A percentile compares a stretch with the other conserved stretches of the same genome.
phyloP scores from a whole-genome alignment of 805 yeast species.

The Candida ovalis region DNA sequence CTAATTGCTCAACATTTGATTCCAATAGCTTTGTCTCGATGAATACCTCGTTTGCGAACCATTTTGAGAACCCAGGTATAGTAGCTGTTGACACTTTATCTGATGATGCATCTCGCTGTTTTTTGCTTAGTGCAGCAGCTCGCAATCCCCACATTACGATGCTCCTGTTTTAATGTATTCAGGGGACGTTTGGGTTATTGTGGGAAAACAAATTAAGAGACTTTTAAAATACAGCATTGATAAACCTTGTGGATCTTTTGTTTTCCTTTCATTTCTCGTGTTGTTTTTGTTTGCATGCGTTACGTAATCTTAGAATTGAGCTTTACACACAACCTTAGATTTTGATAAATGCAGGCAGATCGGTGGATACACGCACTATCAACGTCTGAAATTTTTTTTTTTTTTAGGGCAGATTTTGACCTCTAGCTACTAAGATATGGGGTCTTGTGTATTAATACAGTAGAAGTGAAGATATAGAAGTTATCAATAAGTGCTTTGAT shows the following conservation, averaged over 20 bases:
- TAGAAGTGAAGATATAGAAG: no score
- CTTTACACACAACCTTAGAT: not conserved
- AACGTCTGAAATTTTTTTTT: not conserved
- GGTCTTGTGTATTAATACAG: not conserved
- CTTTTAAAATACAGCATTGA: no score
- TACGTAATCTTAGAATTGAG: not conserved
- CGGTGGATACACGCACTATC: not conserved
- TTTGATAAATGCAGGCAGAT: no score
- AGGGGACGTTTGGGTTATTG: not conserved
- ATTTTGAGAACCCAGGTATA: constrained; percentile 32
- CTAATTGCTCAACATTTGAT: constrained; percentile 21
- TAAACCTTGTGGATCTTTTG: not conserved
- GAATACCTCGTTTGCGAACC: constrained; percentile 30
- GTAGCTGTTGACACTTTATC: constrained; percentile 9
- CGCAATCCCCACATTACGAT: constrained; percentile 29
- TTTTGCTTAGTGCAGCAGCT: constrained; percentile 18
- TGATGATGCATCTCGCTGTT: constrained; percentile 8
- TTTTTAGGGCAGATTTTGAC: not conserved
- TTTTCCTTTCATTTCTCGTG: constrained; percentile 9
- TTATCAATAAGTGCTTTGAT: no score
- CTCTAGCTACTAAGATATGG: not conserved
- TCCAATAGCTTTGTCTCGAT: constrained; percentile 25
- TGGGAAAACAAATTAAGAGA: not conserved
- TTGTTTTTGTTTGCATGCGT: constrained; percentile 14
- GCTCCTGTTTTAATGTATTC: not conserved